Evolutionary conservation across 2,329 filamentous ascomycete species (phyloP).

Genomic region (Apiospora sp.): DNA sequence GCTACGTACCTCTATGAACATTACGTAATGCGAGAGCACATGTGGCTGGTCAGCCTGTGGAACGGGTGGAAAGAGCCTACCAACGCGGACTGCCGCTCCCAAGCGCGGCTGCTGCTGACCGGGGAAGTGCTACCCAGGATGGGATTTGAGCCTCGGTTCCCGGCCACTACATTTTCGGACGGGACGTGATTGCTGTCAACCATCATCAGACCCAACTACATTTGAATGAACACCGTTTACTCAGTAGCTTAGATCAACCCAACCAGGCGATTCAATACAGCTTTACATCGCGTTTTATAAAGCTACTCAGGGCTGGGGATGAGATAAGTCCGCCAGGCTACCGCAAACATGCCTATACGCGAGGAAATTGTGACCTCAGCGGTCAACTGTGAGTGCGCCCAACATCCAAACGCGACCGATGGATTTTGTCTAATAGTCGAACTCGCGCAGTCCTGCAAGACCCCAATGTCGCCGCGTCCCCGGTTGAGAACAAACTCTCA

Average conservation of each 20-base stretch:
- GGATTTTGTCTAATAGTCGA: neutral
- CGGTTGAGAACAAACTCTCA: constrained; percentile 90
- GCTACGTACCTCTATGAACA: neutral
- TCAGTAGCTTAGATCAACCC: neutral
- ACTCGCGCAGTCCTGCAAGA: constrained; percentile 84
- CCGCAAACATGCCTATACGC: constrained; percentile 76
- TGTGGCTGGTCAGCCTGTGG: neutral
- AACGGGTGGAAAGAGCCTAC: neutral
- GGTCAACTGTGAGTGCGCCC: constrained; percentile 39
- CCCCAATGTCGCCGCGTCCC: constrained; percentile 85
- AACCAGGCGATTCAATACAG: neutral
- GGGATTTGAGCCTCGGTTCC: constrained; percentile 15
- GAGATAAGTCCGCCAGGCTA: constrained; percentile 6
- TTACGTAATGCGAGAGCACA: constrained; percentile 5
- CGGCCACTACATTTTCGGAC: neutral
- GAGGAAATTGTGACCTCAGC: constrained; percentile 69
- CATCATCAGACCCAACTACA: neutral
- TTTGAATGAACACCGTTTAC: neutral
- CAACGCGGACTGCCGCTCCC: constrained; percentile 6
- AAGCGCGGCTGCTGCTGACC: neutral
- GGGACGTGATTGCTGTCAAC: constrained; percentile 2
- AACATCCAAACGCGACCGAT: constrained; percentile 26
- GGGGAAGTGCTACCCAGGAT: neutral
- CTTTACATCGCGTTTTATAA: neutral
- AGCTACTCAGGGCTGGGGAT: neutral